Evolutionary conservation across 352 stramenopile species (phyloP), one percentile per base, ranked within the genome.

Genomic region (Globisporangium parvum): DNA sequence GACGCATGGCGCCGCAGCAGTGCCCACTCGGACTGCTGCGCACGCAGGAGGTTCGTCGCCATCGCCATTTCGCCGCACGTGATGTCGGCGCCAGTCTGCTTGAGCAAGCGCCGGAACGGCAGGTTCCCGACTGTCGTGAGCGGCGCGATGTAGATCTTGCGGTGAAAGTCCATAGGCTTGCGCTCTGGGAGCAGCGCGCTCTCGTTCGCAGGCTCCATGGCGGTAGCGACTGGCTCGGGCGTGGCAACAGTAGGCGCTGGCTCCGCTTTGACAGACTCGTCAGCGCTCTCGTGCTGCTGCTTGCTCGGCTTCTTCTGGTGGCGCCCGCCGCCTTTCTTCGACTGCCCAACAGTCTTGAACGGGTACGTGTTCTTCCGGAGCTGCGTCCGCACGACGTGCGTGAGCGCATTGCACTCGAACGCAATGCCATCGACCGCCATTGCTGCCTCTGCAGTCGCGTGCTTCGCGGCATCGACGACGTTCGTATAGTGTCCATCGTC

Each of bases 41-140:
- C 97, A 51, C 97, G 83, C 20, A 99, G 74, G 40, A 99, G 57
- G 62, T 98, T 97, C 10, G 90, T 91, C n/a, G 85, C 77, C 64
- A 99, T 87, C 6, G 89, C 87, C 97, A 99, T 99, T 70, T 99
- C 97, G 47, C 96, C 96, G 63, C 95, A 99, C 31, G 97, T 99
- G 64, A 99, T 99, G 68, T 99, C 97, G 26, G 97, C 97, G 44
- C 96, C 97, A 35, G 92, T 97, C 49, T 98, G 78, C 79, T 99
- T 99, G 71, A 98, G 79, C 47, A 99, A 80, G 6, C 97, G 84
- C 48, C 97, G 91, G 77, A 99, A 99, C 6, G 97, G 97, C 26
- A 99, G 67, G 69, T 99, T 99, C n/a, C 97, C 97, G 1, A 99
- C 96, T 1, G 97, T 99, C 28, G 97, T 99, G 17, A 99, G 84